phyloP scores from a whole-genome alignment of 2,329 filamentous ascomycete species.

The Dothideomycetidae sp. region DNA sequence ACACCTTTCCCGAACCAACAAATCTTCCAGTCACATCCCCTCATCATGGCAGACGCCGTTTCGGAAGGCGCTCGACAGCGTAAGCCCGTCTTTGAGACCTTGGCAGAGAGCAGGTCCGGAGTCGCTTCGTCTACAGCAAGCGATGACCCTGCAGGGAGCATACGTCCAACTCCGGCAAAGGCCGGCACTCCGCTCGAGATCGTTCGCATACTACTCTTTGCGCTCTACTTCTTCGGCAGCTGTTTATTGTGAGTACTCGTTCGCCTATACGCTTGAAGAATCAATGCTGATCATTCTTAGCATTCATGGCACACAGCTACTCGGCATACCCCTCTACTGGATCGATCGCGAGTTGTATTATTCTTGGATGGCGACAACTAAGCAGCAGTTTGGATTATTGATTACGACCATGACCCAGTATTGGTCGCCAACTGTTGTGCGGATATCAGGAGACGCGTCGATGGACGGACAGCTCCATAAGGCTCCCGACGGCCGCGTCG shows the following conservation, averaged over 20 bases:
- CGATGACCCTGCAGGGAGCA: slow-evolving; percentile 18
- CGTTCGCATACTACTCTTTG: slow-evolving; percentile 31
- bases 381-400: slow-evolving; percentile 64
- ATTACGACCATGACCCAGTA: slow-evolving; percentile 68
- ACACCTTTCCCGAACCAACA: too few species aligned
- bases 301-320: slow-evolving; percentile 50
- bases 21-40: neutral
- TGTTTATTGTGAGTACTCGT: slow-evolving; percentile 24
- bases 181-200: slow-evolving; percentile 30
- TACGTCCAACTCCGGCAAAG: slow-evolving; percentile 20
- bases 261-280: neutral
- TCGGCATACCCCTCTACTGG: slow-evolving; percentile 61
- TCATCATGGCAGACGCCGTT: slow-evolving; percentile 1
- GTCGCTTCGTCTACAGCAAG: slow-evolving; percentile 1
- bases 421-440: slow-evolving; percentile 72
- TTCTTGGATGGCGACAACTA: slow-evolving; percentile 74
- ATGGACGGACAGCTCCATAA: slow-evolving; percentile 61
- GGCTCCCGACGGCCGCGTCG: slow-evolving; percentile 55
- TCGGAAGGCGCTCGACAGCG: slow-evolving; percentile 16
- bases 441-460: slow-evolving; percentile 70
- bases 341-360: slow-evolving; percentile 64
- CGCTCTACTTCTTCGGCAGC: slow-evolving; percentile 31
- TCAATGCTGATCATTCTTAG: slow-evolving; percentile 16
- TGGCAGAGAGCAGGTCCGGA: slow-evolving; percentile 1
- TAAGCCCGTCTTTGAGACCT: slow-evolving; percentile 11